Percentiles rank a stretch among this genome's conserved stretches.
Conservation (phyloP, 495 filamentous ascomycete genomes). For the Letharia lupina region DNA sequence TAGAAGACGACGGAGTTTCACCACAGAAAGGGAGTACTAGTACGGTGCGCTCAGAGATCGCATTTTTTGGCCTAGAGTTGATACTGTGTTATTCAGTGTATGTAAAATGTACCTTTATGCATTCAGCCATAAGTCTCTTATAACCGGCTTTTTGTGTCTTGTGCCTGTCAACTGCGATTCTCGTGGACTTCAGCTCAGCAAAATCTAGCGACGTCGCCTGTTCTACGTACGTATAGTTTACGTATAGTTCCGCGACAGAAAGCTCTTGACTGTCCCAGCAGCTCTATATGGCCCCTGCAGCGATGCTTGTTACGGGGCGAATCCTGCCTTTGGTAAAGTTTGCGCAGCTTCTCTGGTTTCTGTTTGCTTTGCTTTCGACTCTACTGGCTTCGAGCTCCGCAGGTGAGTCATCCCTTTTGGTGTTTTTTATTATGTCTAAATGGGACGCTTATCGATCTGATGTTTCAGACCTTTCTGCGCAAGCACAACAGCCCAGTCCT, state of each 20-base stretch:
- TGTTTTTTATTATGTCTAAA: not conserved
- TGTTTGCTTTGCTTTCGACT: too few species aligned
- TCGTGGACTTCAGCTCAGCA: not conserved
- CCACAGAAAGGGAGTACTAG: not conserved
- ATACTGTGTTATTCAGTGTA: not conserved
- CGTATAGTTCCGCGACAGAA: not conserved
- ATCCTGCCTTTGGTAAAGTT: not conserved
- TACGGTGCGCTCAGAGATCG: not conserved
- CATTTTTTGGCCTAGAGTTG: not conserved
- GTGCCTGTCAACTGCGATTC: not conserved
- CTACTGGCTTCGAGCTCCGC: not conserved
- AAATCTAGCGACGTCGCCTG: not conserved
- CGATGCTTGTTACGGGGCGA: not conserved
- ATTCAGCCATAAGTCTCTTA: not conserved
- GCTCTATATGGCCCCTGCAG: not conserved
- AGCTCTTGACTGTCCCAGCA: not conserved
- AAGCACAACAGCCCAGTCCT: not conserved
- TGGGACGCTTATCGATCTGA: not conserved
- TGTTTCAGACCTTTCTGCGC: not conserved
- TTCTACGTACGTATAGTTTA: not conserved
- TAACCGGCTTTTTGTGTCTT: not conserved
- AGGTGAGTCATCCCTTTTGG: not conserved
- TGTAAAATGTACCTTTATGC: not conserved
- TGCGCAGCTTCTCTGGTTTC: not conserved
- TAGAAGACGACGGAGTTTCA: not conserved